A percentile compares a stretch with the other conserved stretches of the same genome.
These are phyloP conservation scores for Paecilomyces sp. DNA, from an alignment of 2,329 filamentous ascomycete species.

Conservation along the genomic window DNA sequence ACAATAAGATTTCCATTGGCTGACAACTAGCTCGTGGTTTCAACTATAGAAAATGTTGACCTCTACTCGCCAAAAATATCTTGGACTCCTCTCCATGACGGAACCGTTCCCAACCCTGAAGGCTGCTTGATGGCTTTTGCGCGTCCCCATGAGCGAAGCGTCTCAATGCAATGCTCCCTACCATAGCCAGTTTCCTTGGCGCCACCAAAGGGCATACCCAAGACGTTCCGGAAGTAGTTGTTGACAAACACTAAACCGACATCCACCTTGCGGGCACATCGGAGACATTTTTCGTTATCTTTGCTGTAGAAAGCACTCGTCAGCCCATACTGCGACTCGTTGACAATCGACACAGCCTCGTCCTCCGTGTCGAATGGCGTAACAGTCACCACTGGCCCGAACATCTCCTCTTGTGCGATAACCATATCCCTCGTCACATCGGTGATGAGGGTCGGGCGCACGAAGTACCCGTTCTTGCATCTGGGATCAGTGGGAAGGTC, in stretches of 20 bases:
- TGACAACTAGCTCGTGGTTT: not conserved
- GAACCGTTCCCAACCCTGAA: not conserved
- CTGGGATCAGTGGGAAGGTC: not conserved
- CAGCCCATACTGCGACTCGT: constrained; percentile 25
- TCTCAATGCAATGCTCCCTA: constrained; percentile 3
- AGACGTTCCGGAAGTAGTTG: not conserved
- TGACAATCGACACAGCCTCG: constrained; percentile 20
- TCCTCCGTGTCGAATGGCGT: constrained; percentile 19
- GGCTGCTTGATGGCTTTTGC: not conserved
- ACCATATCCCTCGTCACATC: not conserved
- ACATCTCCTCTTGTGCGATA: constrained; percentile 25
- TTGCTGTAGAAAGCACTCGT: constrained; percentile 46
- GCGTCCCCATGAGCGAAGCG: not conserved
- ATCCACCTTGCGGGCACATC: constrained; percentile 37
- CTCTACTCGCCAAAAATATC: not conserved
- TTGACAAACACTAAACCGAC: constrained; percentile 9
- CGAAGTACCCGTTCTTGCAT: not conserved
- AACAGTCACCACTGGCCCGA: constrained; percentile 27
- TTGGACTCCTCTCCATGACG: not conserved
- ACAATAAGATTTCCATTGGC: too few relatives aligned
- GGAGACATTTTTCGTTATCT: constrained; percentile 57
- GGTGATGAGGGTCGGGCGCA: not conserved
- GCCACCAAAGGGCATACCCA: constrained; percentile 8
- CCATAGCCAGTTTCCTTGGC: constrained; percentile 8
- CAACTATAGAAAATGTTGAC: not conserved